phyloP scores from a whole-genome alignment of 2,329 filamentous ascomycete species.

The Hypoxylon sp. region DNA sequence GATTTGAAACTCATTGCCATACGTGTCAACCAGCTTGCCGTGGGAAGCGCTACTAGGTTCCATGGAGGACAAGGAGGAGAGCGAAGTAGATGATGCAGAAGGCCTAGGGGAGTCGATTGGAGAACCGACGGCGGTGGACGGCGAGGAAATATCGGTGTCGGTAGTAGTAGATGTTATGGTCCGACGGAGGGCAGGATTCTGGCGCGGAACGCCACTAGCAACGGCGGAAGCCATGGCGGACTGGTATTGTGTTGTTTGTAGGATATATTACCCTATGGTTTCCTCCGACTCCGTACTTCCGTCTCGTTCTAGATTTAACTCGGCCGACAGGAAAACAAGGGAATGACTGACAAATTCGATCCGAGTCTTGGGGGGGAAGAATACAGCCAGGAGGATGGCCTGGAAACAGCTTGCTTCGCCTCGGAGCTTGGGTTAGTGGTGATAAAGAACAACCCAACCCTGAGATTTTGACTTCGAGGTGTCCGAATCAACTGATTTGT shows the following conservation, averaged over 20 bases:
- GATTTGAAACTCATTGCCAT: constrained; percentile 93
- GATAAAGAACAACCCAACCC: background rate
- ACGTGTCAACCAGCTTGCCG: constrained; percentile 86
- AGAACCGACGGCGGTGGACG: constrained; percentile 70
- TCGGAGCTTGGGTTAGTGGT: background rate
- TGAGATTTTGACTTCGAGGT: constrained; percentile 13
- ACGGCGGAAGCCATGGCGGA: constrained; percentile 63
- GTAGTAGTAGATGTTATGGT: constrained; percentile 60
- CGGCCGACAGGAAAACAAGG: background rate
- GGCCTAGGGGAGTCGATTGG: constrained; percentile 72
- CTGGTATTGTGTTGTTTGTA: background rate
- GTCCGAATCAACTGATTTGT: constrained; percentile 17
- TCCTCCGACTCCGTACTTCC: background rate
- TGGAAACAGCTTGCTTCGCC: background rate
- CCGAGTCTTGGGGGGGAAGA: background rate
- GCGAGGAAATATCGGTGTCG: constrained; percentile 63
- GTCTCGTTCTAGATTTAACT: background rate
- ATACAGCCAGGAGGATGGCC: background rate
- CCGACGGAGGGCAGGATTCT: constrained; percentile 64
- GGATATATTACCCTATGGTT: background rate
- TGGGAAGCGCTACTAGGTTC: constrained; percentile 60
- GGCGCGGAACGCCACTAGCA: constrained; percentile 60
- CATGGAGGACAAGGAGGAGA: constrained; percentile 87
- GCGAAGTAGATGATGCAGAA: constrained; percentile 87
- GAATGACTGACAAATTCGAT: background rate